A percentile compares a stretch with the other conserved stretches of the same genome.
These are phyloP conservation scores for Trametes polyzona DNA, from an alignment of 1,284 basidiomycete species.

Conservation along the genomic window DNA sequence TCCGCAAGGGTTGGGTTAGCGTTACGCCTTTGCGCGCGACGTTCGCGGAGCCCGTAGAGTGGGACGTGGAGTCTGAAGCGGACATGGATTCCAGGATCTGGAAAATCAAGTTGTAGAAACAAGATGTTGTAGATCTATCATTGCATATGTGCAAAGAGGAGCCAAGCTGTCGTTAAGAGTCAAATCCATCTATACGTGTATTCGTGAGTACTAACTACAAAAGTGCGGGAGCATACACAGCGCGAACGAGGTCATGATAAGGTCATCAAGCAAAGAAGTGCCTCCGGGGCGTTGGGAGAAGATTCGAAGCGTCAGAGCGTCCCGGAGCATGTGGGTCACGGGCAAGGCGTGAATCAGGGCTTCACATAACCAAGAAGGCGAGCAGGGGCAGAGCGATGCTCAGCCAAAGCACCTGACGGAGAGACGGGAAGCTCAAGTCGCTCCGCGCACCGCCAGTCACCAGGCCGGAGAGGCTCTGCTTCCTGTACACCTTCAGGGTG, in stretches of 20 bases:
- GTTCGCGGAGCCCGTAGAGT: constrained; percentile 64
- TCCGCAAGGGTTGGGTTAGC: constrained; percentile 67
- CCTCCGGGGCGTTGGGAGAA: background rate
- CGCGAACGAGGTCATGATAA: constrained; percentile 6
- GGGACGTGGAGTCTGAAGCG: constrained; percentile 26
- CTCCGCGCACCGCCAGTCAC: constrained; percentile 29
- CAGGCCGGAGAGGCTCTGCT: constrained; percentile 41
- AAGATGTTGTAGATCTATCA: background rate
- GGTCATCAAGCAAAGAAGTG: constrained; percentile 2
- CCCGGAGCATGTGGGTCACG: constrained; percentile 8
- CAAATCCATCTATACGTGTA: background rate
- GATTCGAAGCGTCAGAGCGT: background rate
- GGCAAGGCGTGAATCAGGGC: constrained; percentile 2
- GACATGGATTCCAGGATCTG: constrained; percentile 48
- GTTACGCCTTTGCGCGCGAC: constrained; percentile 76
- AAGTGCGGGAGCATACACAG: background rate
- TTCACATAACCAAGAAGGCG: constrained; percentile 12
- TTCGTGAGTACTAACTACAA: constrained; percentile 3
- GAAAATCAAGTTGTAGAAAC: constrained; percentile 54
- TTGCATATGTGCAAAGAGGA: background rate
- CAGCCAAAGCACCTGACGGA: constrained; percentile 16
- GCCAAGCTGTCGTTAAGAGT: background rate
- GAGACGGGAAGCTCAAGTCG: background rate
- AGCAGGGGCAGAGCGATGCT: constrained; percentile 10
- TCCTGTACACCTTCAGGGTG: constrained; percentile 54